These are phyloP conservation scores for Buddleja alternifolia DNA, from an alignment of 257 asterid genomes.

Conservation along the genomic window DNA sequence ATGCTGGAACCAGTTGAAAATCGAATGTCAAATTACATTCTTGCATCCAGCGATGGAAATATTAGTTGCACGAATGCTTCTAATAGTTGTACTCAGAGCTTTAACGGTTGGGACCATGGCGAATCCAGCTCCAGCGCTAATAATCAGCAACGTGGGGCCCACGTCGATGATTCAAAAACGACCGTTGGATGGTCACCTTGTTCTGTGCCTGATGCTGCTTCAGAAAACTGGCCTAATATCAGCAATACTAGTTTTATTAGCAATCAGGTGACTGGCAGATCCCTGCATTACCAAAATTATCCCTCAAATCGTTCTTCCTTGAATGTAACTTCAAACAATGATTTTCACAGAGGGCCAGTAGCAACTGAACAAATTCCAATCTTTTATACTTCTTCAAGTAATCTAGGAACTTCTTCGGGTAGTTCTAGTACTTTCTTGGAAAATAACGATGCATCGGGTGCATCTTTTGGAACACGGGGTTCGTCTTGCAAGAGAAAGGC, in stretches of 20 bases:
- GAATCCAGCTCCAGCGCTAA: constrained; percentile 74
- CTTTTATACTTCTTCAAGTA: constrained; percentile 29
- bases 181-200: constrained; percentile 60
- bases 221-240: constrained; percentile 48
- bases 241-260: constrained; percentile 34
- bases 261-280: constrained; percentile 35
- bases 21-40: constrained; percentile 36
- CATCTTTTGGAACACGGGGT: constrained; percentile 71
- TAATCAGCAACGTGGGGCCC: constrained; percentile 38
- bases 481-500: constrained; percentile 86
- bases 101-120: constrained; percentile 30
- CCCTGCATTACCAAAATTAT: constrained; percentile 34
- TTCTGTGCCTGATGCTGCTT: constrained; percentile 41
- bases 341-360: too few relatives aligned
- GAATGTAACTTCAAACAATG: constrained; percentile 20
- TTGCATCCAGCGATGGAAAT: constrained; percentile 43
- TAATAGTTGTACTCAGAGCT: constrained; percentile 38
- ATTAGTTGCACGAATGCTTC: constrained; percentile 33
- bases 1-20: constrained; percentile 62
- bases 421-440: constrained; percentile 46
- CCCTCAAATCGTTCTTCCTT: constrained; percentile 34
- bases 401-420: constrained; percentile 46
- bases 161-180: constrained; percentile 34
- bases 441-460: constrained; percentile 48
- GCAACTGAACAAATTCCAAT: constrained; percentile 38